Conservation (phyloP, 352 stramenopile genomes). For the Aphanomyces cochlioides region DNA sequence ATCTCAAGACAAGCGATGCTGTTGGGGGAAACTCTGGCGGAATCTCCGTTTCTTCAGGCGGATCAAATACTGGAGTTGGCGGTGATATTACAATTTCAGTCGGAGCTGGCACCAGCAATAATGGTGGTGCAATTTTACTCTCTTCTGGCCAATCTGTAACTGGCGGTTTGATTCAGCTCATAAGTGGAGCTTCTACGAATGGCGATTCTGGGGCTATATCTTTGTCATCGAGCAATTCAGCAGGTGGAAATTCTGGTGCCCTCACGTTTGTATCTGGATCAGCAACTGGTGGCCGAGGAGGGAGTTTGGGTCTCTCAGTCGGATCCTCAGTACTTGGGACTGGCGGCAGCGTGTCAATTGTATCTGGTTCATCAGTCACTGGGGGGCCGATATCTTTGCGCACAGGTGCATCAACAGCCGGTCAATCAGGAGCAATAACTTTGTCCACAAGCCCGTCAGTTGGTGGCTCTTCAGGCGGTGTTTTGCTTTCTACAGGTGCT, state of each 20-base stretch:
- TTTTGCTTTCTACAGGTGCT: slow-evolving; percentile 37
- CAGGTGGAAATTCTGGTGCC: slow-evolving; percentile 32
- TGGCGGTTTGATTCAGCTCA: slow-evolving; percentile 12
- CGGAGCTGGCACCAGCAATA: slow-evolving; percentile 45
- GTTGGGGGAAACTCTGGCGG: slow-evolving; percentile 34
- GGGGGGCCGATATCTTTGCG: slow-evolving; percentile 31
- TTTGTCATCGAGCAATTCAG: slow-evolving; percentile 32
- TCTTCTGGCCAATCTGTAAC: slow-evolving; percentile 33
- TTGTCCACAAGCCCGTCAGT: slow-evolving; percentile 28
- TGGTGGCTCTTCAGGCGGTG: slow-evolving; percentile 34
- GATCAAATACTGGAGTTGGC: slow-evolving; percentile 29
- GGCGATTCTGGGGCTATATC: slow-evolving; percentile 37
- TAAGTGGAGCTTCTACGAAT: slow-evolving; percentile 30
- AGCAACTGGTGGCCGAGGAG: slow-evolving; percentile 23
- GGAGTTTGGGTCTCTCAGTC: not conserved
- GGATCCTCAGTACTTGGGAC: slow-evolving; percentile 15
- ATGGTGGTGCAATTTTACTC: slow-evolving; percentile 44
- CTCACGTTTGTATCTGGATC: slow-evolving; percentile 32
- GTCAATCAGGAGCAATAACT: slow-evolving; percentile 27
- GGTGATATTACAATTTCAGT: slow-evolving; percentile 31
- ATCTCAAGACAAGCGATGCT: slow-evolving; percentile 22
- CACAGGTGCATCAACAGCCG: slow-evolving; percentile 6
- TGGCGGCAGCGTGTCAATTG: slow-evolving; percentile 24
- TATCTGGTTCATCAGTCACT: slow-evolving; percentile 26
- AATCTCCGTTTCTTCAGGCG: slow-evolving; percentile 35